phyloP scores from a whole-genome alignment of 192 early-diverging fungal species.

The Coemansia sp. region DNA sequence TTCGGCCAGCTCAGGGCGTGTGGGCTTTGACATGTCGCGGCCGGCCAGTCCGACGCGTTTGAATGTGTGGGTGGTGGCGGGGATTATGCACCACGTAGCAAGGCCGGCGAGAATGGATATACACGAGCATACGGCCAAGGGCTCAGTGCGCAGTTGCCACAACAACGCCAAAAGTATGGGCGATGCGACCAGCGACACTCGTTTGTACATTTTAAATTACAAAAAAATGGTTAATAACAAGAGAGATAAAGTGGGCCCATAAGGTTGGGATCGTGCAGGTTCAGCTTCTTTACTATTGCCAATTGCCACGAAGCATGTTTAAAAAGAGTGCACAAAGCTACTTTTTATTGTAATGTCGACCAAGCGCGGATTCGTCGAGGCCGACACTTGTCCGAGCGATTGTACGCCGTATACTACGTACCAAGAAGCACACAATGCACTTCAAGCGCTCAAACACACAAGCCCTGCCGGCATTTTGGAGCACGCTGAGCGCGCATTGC shows the following conservation, averaged over 20 bases:
- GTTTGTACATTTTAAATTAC: conserved; percentile 25
- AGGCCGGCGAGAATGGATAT: conserved; percentile 69
- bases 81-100: conserved; percentile 72
- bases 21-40: conserved; percentile 75
- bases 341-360: conserved; percentile 8
- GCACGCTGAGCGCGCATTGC: conserved; percentile 17
- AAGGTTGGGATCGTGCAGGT: background rate
- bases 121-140: conserved; percentile 68
- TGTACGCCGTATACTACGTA: conserved; percentile 31
- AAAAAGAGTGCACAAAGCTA: background rate
- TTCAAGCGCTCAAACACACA: conserved; percentile 16
- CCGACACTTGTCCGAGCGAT: background rate
- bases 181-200: conserved; percentile 30
- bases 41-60: conserved; percentile 76
- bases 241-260: background rate
- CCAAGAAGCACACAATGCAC: conserved; percentile 26
- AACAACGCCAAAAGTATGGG: conserved; percentile 56
- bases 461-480: conserved; percentile 8
- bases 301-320: background rate
- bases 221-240: background rate
- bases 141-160: conserved; percentile 66
- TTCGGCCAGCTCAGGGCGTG: conserved; percentile 73
- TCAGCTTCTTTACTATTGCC: background rate
- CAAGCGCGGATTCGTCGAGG: conserved; percentile 8
- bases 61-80: conserved; percentile 65